Base-by-base conservation (phyloP, 2,329 filamentous ascomycete species). In the Cercospora berteroae region DNA sequence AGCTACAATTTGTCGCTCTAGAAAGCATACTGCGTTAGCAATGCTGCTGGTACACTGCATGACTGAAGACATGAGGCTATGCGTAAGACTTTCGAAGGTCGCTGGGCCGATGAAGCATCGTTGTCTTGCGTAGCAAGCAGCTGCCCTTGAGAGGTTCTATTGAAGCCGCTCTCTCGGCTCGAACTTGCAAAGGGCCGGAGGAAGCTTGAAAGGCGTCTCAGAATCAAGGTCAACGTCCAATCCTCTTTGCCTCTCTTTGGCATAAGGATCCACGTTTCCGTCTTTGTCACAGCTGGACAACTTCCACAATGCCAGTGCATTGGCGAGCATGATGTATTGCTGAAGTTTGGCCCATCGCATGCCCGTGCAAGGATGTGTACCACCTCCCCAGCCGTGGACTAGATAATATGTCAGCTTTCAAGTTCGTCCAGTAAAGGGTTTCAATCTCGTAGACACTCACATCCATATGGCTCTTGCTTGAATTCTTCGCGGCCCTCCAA, bases 291-390 rank as follows among this genome's bases (percentile, higher is more conserved):
- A 64, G 62, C 62, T 56, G 18, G 62, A 57, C 62, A 52, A 64
- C 52, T 64, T 57, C 13, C 48, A 64, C 31, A 64, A 25, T 6
- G 67, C 64, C 13, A 70, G 60, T 42, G 68, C 66, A 56, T 68
- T 79, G 2, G 81, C 82, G 0, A 78, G 79, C 29, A 84, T 81
- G 65, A 85, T 76, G 61, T 78, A 80, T 61, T 81, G 79, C 71
- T 85, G 83, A 2, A 86, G 74, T 69, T 85, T 85, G 0, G 83
- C 83, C 73, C 85, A 84, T 67, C 77, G 69, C 70, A 72, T 71
- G 12, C 73, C 71, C 3, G 74, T 64, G 72, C 82, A 83, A 33
- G 81, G 81, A 75, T 81, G 79, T 50, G 77, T 68, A 1, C 73
- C 78, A 16, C 69, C 72, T n/a, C 79, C 79, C 71, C 65, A 70